These are phyloP conservation scores for Collybia sp. DNA, from an alignment of 768 basidiomycete genomes.

Conservation along the genomic window DNA sequence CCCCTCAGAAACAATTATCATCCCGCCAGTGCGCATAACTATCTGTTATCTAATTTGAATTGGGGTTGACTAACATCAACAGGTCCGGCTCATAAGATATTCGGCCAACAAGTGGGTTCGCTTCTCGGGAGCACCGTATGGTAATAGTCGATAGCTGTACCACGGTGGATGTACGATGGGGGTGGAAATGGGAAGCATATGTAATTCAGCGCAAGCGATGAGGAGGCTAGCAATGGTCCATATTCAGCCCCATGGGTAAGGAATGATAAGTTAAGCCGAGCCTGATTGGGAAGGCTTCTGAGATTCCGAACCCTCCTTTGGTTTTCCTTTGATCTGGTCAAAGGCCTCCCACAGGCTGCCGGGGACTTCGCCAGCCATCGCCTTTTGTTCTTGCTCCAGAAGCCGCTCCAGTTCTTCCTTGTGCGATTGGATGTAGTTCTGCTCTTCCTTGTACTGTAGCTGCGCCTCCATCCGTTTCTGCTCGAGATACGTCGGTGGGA, in stretches of 20 bases:
- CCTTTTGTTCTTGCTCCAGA: constrained; percentile 33
- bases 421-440: constrained; percentile 42
- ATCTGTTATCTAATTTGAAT: too few species aligned
- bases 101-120: constrained; percentile 22
- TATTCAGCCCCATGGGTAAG: too few species aligned
- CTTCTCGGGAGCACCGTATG: constrained; percentile 20
- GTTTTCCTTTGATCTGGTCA: constrained; percentile 17
- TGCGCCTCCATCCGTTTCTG: constrained; percentile 49
- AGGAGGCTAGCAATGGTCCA: too few species aligned
- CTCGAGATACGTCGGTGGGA: constrained; percentile 50
- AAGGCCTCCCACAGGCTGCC: constrained; percentile 46
- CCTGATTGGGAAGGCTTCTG: too few species aligned
- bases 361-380: constrained; percentile 39
- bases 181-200: too few species aligned
- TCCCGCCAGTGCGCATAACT: constrained; percentile 38
- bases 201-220: too few species aligned
- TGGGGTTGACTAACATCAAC: constrained; percentile 1
- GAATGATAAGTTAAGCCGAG: too few species aligned
- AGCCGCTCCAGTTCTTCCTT: constrained; percentile 39
- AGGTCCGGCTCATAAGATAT: constrained; percentile 39
- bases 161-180: too few species aligned
- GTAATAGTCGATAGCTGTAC: constrained; percentile 6
- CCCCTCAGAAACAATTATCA: constrained; percentile 49
- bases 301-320: constrained; percentile 4
- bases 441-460: constrained; percentile 42